phyloP scores from a whole-genome alignment of 441 rosid species.

The Melastoma candidum region DNA sequence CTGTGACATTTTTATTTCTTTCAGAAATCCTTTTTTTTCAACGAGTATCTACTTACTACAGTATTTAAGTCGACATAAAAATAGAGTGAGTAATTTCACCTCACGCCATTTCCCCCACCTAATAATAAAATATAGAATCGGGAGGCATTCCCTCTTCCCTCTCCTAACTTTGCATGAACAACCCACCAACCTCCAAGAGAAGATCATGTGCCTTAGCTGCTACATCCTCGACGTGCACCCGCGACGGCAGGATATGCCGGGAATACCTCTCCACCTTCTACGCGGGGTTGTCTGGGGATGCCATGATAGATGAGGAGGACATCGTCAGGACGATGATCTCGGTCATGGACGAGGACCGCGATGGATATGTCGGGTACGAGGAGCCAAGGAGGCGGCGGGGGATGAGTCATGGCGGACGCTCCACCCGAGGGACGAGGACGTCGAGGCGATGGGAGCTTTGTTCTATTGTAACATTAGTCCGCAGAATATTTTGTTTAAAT shows the following conservation, averaged over 20 bases:
- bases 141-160: too few species aligned
- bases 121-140: too few species aligned
- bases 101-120: too few species aligned
- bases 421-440: conserved; percentile 43
- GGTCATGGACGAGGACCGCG: conserved; percentile 53
- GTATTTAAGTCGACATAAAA: too few species aligned
- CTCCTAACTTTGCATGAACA: too few species aligned
- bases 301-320: conserved; percentile 24
- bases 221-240: conserved; percentile 66
- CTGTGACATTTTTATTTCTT: too few species aligned
- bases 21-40: too few species aligned
- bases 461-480: too few species aligned
- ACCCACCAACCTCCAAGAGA: too few species aligned
- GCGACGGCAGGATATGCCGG: conserved; percentile 80
- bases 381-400: conserved; percentile 22
- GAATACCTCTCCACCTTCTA: conserved; percentile 56
- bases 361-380: conserved; percentile 77
- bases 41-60: too few species aligned
- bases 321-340: conserved; percentile 61
- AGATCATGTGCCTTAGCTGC: conserved; percentile 39
- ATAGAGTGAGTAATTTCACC: too few species aligned
- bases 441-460: conserved; percentile 36
- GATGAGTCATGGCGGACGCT: conserved; percentile 41
- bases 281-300: conserved; percentile 16
- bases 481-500: too few species aligned